Percentiles rank a stretch among this genome's conserved stretches.
These are phyloP conservation scores for Bolboschoenoplectus hybrid DNA, from an alignment of 202 grass and related monocot species.

Conservation along the genomic window DNA sequence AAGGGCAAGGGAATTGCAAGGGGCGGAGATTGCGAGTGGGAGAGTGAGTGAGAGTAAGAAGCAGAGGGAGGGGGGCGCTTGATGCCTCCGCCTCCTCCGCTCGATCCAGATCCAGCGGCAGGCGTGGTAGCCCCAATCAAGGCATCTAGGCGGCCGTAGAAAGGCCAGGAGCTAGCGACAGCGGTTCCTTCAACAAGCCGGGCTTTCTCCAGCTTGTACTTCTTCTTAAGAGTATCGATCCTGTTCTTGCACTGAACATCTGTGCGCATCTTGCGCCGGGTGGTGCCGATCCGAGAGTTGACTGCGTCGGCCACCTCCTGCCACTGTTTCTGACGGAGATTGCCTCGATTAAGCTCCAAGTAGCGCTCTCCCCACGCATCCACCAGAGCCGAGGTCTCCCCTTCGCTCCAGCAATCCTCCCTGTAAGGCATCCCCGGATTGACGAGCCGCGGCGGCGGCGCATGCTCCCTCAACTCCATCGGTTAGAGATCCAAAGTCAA, in stretches of 20 bases:
- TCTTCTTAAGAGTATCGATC: constrained; percentile 98
- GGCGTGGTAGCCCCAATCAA: constrained; percentile 64
- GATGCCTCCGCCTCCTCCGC: neutral
- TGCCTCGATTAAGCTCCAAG: constrained; percentile 90
- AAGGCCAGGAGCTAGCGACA: constrained; percentile 55
- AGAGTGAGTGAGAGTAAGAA: constrained; percentile 45
- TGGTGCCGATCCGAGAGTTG: constrained; percentile 65
- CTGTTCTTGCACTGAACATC: constrained; percentile 99
- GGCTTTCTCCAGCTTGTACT: constrained; percentile 86
- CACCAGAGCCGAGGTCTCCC: constrained; percentile 86
- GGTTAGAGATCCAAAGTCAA: neutral
- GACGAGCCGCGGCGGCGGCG: constrained; percentile 52
- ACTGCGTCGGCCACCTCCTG: constrained; percentile 90
- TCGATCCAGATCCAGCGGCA: constrained; percentile 14
- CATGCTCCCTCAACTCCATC: constrained; percentile 34
- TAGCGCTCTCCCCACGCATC: constrained; percentile 89
- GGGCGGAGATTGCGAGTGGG: constrained; percentile 48
- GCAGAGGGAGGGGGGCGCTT: constrained; percentile 59
- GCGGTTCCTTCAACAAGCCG: constrained; percentile 36
- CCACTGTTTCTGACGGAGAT: constrained; percentile 99
- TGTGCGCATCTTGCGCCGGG: constrained; percentile 75
- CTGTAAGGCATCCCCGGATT: constrained; percentile 90
- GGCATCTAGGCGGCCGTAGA: constrained; percentile 64
- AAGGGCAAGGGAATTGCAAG: constrained; percentile 57
- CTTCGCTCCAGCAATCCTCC: constrained; percentile 99